These are phyloP conservation scores for Barbatosphaeria neglecta DNA, from an alignment of 495 filamentous ascomycete genomes.

Conservation along the genomic window DNA sequence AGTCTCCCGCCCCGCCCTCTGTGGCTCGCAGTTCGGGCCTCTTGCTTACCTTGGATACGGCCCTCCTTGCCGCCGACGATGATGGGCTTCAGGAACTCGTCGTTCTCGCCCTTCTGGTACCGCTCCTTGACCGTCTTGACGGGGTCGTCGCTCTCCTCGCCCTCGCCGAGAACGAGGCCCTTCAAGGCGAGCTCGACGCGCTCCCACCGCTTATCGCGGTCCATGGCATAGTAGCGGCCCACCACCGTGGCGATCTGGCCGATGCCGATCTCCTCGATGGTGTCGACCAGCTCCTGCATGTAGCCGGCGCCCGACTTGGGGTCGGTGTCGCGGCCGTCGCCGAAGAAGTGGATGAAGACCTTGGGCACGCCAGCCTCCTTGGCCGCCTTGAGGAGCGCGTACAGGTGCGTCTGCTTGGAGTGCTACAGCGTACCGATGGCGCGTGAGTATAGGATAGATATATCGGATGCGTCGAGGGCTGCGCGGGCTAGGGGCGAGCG, in stretches of 20 bases:
- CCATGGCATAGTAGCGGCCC: constrained; percentile 96
- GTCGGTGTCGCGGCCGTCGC: constrained; percentile 94
- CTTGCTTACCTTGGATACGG: constrained; percentile 66
- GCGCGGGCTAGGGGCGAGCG: neutral
- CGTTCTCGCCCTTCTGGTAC: constrained; percentile 77
- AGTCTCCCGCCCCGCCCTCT: constrained; percentile 7
- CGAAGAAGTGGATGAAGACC: constrained; percentile 98
- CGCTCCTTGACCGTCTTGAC: constrained; percentile 77
- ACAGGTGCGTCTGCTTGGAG: constrained; percentile 85
- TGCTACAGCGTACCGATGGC: too few relatives aligned
- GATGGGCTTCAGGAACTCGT: constrained; percentile 98
- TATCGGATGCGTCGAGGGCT: neutral
- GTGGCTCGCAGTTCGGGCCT: neutral
- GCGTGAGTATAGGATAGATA: too few relatives aligned
- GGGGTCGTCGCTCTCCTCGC: constrained; percentile 71
- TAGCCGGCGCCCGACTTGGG: constrained; percentile 81
- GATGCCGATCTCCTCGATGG: constrained; percentile 68
- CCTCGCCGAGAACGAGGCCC: constrained; percentile 74
- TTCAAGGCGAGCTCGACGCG: constrained; percentile 81
- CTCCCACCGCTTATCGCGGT: constrained; percentile 99
- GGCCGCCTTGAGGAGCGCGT: constrained; percentile 73
- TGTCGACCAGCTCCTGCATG: constrained; percentile 71
- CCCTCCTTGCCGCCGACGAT: constrained; percentile 77
- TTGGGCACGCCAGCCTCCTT: constrained; percentile 78
- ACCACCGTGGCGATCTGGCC: constrained; percentile 90